Percentiles rank a stretch among this genome's conserved stretches.
phyloP scores from a whole-genome alignment of 2,329 filamentous ascomycete species.

The Leptosphaerulina australis region DNA sequence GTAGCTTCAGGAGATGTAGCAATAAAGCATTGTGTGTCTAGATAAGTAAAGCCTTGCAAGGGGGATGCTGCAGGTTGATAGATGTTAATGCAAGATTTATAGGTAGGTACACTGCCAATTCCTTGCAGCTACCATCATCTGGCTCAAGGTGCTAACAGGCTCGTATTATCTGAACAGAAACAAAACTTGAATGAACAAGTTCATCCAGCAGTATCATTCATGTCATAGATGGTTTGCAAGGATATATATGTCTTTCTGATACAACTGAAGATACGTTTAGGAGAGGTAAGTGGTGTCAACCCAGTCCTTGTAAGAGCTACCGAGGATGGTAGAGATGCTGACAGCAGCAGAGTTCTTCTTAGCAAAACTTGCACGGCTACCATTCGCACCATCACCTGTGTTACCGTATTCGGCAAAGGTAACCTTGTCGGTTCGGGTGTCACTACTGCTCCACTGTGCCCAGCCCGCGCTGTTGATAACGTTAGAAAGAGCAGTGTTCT shows the following conservation, averaged over 20 bases:
- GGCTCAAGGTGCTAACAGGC: too few relatives aligned
- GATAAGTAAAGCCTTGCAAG: too few relatives aligned
- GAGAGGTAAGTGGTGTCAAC: slow-evolving; percentile 37
- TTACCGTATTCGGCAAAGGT: slow-evolving; percentile 66
- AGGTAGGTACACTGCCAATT: too few relatives aligned
- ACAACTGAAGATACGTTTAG: not conserved
- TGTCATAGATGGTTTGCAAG: slow-evolving; percentile 17
- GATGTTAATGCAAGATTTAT: too few relatives aligned
- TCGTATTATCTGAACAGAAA: slow-evolving; percentile 19
- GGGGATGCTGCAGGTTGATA: too few relatives aligned
- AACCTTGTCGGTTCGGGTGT: slow-evolving; percentile 59
- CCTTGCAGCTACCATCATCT: too few relatives aligned
- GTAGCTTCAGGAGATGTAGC: slow-evolving; percentile 17
- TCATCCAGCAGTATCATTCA: slow-evolving; percentile 24
- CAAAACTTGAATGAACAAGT: slow-evolving; percentile 34
- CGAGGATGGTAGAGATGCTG: slow-evolving; percentile 54
- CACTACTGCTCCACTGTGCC: slow-evolving; percentile 59
- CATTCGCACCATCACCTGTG: slow-evolving; percentile 61
- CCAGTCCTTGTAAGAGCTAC: slow-evolving; percentile 42
- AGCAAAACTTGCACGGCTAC: slow-evolving; percentile 59
- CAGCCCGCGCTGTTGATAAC: slow-evolving; percentile 67
- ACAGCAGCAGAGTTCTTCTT: slow-evolving; percentile 51
- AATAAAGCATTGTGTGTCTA: slow-evolving; percentile 25
- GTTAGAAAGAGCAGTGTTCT: slow-evolving; percentile 57
- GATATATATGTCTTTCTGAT: not conserved